A percentile compares a stretch with the other conserved stretches of the same genome.
These are phyloP conservation scores for Colletotrichum siamense DNA, from an alignment of 2,329 filamentous ascomycete genomes.

Conservation along the genomic window DNA sequence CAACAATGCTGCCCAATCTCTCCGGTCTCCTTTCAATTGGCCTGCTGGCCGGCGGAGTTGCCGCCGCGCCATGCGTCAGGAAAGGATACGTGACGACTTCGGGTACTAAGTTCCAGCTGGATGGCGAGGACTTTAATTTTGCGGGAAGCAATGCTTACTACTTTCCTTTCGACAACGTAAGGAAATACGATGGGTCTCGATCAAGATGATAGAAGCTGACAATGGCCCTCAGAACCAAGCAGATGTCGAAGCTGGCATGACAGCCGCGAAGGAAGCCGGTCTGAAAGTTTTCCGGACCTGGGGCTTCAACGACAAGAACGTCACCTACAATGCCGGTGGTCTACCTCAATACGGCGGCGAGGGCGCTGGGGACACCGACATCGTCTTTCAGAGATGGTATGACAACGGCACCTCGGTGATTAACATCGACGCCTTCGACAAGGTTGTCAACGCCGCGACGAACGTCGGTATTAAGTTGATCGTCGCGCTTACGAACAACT, in stretches of 20 bases:
- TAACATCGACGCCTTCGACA: conserved; percentile 49
- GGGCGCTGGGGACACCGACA: conserved; percentile 47
- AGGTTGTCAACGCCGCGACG: conserved; percentile 52
- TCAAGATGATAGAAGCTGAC: neutral
- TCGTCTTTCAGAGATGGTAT: conserved; percentile 51
- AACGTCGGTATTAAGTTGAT: conserved; percentile 55
- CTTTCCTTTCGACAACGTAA: conserved; percentile 58
- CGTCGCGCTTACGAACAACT: conserved; percentile 58
- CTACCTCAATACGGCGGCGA: conserved; percentile 58
- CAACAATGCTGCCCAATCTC: conserved; percentile 2
- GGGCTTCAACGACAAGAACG: conserved; percentile 64
- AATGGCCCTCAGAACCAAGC: conserved; percentile 43
- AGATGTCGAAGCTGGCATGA: conserved; percentile 51
- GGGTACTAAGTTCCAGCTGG: conserved; percentile 56
- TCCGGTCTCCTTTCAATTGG: conserved; percentile 18
- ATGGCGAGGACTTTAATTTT: conserved; percentile 61
- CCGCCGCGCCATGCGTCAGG: conserved; percentile 22
- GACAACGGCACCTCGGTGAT: conserved; percentile 50
- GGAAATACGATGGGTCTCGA: conserved; percentile 13
- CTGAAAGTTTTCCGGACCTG: conserved; percentile 61
- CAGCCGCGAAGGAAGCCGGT: conserved; percentile 51
- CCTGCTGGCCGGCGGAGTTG: conserved; percentile 15
- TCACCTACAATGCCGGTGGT: conserved; percentile 47
- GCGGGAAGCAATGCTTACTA: conserved; percentile 64
- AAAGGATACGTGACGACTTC: conserved; percentile 54